These are phyloP conservation scores for Aegle marmelos DNA, from an alignment of 345 rosid species.

Conservation along the genomic window DNA sequence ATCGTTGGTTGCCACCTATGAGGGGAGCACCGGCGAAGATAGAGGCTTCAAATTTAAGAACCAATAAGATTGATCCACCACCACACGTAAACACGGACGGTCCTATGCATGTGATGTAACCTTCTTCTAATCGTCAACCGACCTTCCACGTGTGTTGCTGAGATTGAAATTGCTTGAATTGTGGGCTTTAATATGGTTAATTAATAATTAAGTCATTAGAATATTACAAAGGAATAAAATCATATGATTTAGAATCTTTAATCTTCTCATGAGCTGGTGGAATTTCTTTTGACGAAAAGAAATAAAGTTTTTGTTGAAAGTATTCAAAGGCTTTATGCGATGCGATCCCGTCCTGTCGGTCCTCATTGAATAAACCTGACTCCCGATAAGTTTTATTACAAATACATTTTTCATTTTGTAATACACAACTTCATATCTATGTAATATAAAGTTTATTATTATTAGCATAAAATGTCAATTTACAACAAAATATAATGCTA, in stretches of 20 bases:
- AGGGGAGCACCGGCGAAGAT: not conserved
- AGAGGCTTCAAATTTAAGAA: not conserved
- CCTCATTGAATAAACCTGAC: not conserved
- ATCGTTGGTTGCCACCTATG: slow-evolving; percentile 1
- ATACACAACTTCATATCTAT: too few species aligned
- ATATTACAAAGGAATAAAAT: not conserved
- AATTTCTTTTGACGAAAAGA: slow-evolving; percentile 2
- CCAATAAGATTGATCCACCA: not conserved
- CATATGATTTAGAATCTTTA: not conserved
- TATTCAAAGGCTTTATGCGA: too few species aligned
- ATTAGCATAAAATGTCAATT: too few species aligned
- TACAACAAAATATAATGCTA: too few species aligned
- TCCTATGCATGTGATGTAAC: not conserved
- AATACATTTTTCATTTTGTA: too few species aligned
- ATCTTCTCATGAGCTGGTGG: not conserved
- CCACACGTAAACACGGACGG: not conserved
- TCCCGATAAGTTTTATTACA: too few species aligned
- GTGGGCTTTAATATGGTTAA: not conserved
- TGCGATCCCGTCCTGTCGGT: not conserved
- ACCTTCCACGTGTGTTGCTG: not conserved
- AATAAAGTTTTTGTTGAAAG: not conserved
- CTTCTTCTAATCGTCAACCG: not conserved
- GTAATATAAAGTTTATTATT: too few species aligned
- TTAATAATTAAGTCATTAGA: not conserved
- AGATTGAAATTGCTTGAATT: not conserved